phyloP scores from a whole-genome alignment of 441 rosid species.

The Metrosideros polymorpha region DNA sequence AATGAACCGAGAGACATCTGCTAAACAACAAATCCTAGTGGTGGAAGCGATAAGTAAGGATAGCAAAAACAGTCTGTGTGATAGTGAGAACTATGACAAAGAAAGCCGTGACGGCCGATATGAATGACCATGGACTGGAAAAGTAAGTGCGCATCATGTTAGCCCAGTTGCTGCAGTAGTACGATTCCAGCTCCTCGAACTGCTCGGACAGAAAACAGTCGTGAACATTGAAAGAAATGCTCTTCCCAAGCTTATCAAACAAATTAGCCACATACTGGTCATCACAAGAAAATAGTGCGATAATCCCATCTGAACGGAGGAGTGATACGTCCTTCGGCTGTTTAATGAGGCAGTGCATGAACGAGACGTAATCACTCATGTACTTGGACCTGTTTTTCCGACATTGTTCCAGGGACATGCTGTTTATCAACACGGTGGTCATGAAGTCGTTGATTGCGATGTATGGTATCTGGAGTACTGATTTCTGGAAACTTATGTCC shows the following conservation, averaged over 20 bases:
- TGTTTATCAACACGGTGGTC: background rate
- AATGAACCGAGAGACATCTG: background rate
- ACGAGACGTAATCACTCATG: background rate
- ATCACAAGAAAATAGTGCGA: background rate
- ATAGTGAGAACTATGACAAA: background rate
- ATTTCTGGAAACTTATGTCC: background rate
- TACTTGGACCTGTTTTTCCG: background rate
- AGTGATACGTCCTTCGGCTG: background rate
- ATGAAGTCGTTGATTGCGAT: background rate
- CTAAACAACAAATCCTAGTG: background rate
- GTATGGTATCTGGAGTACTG: background rate
- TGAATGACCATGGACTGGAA: conserved; percentile 3
- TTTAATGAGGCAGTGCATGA: conserved; percentile 10
- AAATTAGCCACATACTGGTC: background rate
- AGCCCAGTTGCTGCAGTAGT: conserved; percentile 2
- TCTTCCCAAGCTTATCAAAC: background rate
- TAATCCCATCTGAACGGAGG: background rate
- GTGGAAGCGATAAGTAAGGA: background rate
- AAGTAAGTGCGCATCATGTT: conserved; percentile 4
- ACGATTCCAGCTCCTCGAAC: background rate
- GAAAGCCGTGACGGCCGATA: background rate
- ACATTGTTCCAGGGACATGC: background rate
- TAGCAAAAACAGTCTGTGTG: background rate
- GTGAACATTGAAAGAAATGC: background rate
- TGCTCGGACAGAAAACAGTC: background rate